These are phyloP conservation scores for Gigaspora rosea DNA, from an alignment of 192 early-diverging fungal species.

Conservation along the genomic window DNA sequence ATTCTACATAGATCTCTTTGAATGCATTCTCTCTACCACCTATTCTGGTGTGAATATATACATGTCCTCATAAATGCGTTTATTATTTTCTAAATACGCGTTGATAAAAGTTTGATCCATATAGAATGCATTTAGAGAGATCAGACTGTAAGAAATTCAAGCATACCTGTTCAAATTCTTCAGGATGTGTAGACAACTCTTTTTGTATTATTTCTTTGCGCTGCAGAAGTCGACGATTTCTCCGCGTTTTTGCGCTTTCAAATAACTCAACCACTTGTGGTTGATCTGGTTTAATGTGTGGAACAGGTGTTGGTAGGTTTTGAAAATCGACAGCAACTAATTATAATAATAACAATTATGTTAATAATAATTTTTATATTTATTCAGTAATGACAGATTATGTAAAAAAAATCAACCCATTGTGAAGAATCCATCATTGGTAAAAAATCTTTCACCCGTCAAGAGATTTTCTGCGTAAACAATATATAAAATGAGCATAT, in stretches of 20 bases:
- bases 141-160: too few species aligned
- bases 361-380: slow-evolving; percentile 1
- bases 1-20: too few species aligned
- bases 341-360: neutral
- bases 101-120: too few species aligned
- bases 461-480: slow-evolving; percentile 47
- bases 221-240: slow-evolving; percentile 38
- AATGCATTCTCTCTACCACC: too few species aligned
- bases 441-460: slow-evolving; percentile 57
- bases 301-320: slow-evolving; percentile 40
- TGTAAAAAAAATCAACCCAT: slow-evolving; percentile 42
- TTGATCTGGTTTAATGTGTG: slow-evolving; percentile 36
- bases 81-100: too few species aligned
- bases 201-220: slow-evolving; percentile 42
- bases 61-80: too few species aligned
- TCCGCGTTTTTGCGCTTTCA: slow-evolving; percentile 35
- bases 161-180: slow-evolving; percentile 23
- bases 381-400: neutral
- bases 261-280: slow-evolving; percentile 37
- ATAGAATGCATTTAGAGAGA: too few species aligned
- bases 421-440: slow-evolving; percentile 62
- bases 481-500: too few species aligned
- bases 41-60: too few species aligned
- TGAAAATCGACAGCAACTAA: slow-evolving; percentile 44
- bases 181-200: slow-evolving; percentile 18